Evolutionary conservation across 2,329 filamentous ascomycete species (phyloP).

Genomic region (Scedosporium dehoogii): DNA sequence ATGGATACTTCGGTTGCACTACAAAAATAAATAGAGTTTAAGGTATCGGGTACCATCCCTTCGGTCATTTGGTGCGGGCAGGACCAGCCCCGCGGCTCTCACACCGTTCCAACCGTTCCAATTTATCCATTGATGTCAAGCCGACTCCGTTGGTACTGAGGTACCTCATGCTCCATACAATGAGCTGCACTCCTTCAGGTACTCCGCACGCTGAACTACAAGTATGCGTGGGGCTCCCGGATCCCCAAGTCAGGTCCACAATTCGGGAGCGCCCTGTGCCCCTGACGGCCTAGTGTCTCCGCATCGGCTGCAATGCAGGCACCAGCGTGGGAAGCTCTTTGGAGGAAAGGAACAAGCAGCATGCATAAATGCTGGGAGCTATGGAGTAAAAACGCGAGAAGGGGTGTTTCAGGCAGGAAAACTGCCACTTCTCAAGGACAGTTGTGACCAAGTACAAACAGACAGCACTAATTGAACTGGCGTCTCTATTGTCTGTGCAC

Average conservation of each 20-base stretch:
- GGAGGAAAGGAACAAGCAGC: neutral
- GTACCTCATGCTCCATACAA: no score
- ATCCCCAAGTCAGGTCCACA: neutral
- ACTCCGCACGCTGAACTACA: neutral
- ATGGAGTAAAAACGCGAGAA: neutral
- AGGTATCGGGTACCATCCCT: no score
- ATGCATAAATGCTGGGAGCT: neutral
- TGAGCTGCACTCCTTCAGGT: neutral
- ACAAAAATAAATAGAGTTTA: no score
- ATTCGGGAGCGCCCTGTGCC: neutral
- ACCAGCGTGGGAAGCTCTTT: neutral
- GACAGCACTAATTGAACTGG: no score
- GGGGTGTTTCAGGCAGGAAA: neutral
- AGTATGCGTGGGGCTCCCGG: neutral
- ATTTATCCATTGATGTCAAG: neutral
- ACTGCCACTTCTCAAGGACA: neutral
- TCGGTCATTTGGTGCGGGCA: neutral
- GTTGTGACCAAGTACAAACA: no score
- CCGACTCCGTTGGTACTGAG: no score
- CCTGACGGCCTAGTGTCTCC: neutral
- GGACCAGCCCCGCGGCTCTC: neutral
- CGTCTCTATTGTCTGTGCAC: neutral
- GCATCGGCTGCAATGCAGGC: neutral
- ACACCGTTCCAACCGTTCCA: neutral
- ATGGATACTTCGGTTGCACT: no score